A percentile compares a stretch with the other conserved stretches of the same genome.
Evolutionary conservation across 345 rosid species (phyloP).

Genomic region (Eucalyptus erythrocorys): DNA sequence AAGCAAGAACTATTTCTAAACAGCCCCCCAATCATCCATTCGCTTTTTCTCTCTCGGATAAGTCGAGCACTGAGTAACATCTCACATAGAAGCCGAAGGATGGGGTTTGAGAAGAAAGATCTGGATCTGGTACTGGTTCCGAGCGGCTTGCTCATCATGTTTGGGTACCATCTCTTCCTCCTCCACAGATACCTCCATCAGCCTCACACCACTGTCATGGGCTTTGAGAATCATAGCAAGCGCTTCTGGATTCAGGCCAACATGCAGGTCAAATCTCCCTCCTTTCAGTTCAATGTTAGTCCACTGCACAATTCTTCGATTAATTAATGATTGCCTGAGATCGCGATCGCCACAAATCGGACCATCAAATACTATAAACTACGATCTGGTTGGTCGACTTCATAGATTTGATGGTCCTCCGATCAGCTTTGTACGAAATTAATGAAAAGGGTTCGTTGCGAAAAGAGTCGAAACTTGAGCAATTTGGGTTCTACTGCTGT

Average conservation of each 20-base stretch:
- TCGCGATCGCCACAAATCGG: neutral
- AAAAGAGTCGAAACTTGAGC: neutral
- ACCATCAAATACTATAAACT: neutral
- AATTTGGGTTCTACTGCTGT: neutral
- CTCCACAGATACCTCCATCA: constrained; percentile 52
- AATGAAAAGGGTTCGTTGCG: neutral
- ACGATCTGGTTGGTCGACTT: neutral
- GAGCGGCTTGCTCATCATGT: constrained; percentile 42
- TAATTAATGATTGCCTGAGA: neutral
- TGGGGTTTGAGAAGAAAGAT: constrained; percentile 24
- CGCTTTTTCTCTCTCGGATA: neutral
- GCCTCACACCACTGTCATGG: constrained; percentile 68
- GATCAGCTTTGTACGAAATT: neutral
- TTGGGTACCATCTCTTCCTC: constrained; percentile 60
- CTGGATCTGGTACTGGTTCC: constrained; percentile 78
- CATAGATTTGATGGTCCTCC: neutral
- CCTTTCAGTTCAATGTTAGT: neutral
- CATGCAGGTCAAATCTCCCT: constrained; percentile 32
- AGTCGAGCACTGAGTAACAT: neutral
- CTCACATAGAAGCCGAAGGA: neutral
- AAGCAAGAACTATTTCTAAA: neutral
- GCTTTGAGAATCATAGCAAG: constrained; percentile 61
- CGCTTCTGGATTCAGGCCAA: constrained; percentile 68
- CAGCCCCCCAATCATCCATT: neutral
- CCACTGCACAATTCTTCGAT: neutral